Evolutionary conservation across 192 early-diverging fungal genomes (phyloP).

Genomic region (Rhizophagus clarus): DNA sequence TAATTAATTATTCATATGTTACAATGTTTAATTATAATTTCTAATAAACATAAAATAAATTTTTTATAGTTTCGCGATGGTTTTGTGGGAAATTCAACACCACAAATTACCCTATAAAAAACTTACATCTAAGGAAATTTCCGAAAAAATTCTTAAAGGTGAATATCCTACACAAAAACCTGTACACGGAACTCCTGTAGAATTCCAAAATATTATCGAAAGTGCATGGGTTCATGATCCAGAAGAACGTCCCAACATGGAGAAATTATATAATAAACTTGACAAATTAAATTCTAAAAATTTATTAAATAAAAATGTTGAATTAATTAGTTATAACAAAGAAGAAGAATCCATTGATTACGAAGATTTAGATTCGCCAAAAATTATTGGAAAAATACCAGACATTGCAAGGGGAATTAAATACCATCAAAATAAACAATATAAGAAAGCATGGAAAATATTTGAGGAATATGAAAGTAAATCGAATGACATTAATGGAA

Average conservation of each 20-base stretch:
- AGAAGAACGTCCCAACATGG: neutral
- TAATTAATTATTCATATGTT: neutral
- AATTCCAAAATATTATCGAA: neutral
- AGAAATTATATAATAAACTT: neutral
- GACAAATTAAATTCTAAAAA: neutral
- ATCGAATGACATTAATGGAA: neutral
- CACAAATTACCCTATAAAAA: neutral
- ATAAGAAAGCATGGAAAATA: neutral
- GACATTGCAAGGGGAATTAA: neutral
- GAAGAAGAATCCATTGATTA: neutral
- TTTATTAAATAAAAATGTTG: neutral
- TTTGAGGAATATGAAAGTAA: neutral
- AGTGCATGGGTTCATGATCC: neutral
- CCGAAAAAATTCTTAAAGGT: neutral
- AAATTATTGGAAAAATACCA: neutral
- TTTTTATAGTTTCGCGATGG: constrained; percentile 5
- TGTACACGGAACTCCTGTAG: neutral
- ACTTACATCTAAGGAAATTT: neutral
- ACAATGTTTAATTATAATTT: too few species aligned
- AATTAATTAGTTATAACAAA: neutral
- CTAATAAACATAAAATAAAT: too few species aligned
- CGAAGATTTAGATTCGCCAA: neutral
- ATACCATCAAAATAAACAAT: neutral
- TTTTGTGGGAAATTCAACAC: constrained; percentile 1
- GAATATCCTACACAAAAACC: neutral